These are phyloP conservation scores for Starmerella apicola DNA, from an alignment of 805 yeast genomes.

Conservation along the genomic window DNA sequence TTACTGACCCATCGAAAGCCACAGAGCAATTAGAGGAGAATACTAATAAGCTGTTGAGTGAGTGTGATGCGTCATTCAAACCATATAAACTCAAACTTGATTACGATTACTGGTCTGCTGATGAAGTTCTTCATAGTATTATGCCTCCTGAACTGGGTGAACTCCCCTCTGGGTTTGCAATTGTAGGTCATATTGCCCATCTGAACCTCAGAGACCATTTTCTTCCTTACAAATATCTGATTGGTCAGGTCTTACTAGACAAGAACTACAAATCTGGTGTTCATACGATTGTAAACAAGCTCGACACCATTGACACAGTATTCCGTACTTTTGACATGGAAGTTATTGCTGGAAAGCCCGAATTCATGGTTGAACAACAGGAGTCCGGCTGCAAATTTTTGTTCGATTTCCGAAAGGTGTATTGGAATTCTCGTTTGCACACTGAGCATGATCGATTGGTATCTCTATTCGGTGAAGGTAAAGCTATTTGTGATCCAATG, in stretches of 20 bases:
- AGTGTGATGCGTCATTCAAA: conserved; percentile 35
- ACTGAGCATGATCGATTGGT: conserved; percentile 86
- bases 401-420: conserved; percentile 86
- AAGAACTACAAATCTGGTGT: conserved; percentile 54
- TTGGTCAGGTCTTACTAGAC: conserved; percentile 83
- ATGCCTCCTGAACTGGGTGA: conserved; percentile 66
- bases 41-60: conserved; percentile 37
- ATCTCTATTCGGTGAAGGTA: conserved; percentile 43
- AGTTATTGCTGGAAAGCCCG: conserved; percentile 68
- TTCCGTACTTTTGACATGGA: conserved; percentile 92
- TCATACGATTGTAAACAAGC: conserved; percentile 82
- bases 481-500: conserved; percentile 85
- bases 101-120: conserved; percentile 79
- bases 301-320: conserved; percentile 72
- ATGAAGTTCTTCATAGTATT: conserved; percentile 67
- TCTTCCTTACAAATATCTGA: conserved; percentile 64
- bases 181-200: conserved; percentile 94
- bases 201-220: conserved; percentile 72
- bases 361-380: conserved; percentile 65
- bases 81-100: conserved; percentile 47
- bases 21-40: conserved; percentile 30
- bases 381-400: conserved; percentile 77
- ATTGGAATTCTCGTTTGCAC: conserved; percentile 92
- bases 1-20: conserved; percentile 26
- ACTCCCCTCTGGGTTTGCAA: conserved; percentile 80